Conservation (phyloP, 2,329 filamentous ascomycete species). For the Colletotrichum sp. region DNA sequence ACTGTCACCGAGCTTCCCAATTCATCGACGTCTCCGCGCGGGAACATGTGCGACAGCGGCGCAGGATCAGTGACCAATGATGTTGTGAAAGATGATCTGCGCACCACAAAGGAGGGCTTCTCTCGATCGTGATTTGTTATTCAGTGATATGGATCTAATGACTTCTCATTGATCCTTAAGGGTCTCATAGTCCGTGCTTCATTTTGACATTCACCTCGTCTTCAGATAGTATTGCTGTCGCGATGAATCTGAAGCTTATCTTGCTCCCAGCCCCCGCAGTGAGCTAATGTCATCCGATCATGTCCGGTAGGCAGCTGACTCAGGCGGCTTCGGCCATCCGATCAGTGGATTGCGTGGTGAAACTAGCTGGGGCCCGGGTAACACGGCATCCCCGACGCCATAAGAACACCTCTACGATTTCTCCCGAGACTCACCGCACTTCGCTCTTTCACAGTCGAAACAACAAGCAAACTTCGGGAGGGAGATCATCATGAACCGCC, state of each 20-base stretch:
- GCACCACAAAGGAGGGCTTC: background rate
- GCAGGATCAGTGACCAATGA: background rate
- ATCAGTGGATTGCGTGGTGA: background rate
- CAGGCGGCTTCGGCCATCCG: background rate
- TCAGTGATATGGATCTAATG: background rate
- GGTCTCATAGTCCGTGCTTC: background rate
- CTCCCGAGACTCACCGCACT: background rate
- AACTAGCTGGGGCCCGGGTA: background rate
- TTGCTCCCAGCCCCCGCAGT: background rate
- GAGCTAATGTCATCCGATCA: background rate
- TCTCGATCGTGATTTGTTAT: background rate
- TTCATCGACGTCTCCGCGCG: background rate
- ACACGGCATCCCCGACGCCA: background rate
- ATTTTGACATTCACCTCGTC: background rate
- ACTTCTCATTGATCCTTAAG: background rate
- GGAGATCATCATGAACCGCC: slow-evolving; percentile 19
- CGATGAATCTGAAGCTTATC: background rate
- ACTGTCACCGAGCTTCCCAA: background rate
- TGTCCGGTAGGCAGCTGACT: background rate
- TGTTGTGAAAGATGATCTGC: background rate
- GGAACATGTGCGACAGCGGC: background rate
- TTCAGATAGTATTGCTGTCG: background rate
- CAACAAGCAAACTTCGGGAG: background rate
- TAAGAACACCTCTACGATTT: background rate
- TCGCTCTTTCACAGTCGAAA: background rate